phyloP scores from a whole-genome alignment of 768 basidiomycete genomes.

The Sistotremastrum suecicum region DNA sequence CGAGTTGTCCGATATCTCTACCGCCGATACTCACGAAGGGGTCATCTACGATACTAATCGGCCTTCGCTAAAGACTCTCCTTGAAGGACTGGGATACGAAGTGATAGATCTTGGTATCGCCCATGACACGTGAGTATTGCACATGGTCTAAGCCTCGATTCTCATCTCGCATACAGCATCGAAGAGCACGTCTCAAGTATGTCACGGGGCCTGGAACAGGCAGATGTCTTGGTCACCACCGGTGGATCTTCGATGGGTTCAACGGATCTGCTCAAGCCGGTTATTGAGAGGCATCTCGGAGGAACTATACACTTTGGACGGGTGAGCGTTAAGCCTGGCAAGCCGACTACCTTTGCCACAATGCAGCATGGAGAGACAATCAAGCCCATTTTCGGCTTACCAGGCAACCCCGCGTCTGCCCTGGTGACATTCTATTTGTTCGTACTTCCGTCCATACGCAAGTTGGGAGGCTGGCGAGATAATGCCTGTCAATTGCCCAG shows the following conservation, averaged over 20 bases:
- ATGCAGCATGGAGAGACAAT: slow-evolving; percentile 27
- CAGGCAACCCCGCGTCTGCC: slow-evolving; percentile 82
- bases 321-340: slow-evolving; percentile 69
- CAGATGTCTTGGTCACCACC: slow-evolving; percentile 72
- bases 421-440: slow-evolving; percentile 78
- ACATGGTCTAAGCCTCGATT: neutral
- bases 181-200: slow-evolving; percentile 45
- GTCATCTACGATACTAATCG: slow-evolving; percentile 81
- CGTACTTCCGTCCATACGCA: slow-evolving; percentile 66
- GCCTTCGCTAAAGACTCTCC: slow-evolving; percentile 56
- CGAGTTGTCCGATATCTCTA: slow-evolving; percentile 46
- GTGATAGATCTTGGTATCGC: slow-evolving; percentile 76
- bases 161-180: slow-evolving; percentile 24
- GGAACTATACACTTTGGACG: slow-evolving; percentile 80
- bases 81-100: slow-evolving; percentile 61
- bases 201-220: slow-evolving; percentile 36
- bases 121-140: slow-evolving; percentile 42
- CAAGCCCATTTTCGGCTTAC: slow-evolving; percentile 71
- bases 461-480: slow-evolving; percentile 52
- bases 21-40: slow-evolving; percentile 18
- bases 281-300: slow-evolving; percentile 64
- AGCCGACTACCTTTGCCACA: slow-evolving; percentile 83
- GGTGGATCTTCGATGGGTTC: slow-evolving; percentile 91
- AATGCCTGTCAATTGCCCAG: slow-evolving; percentile 42
- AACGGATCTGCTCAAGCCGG: slow-evolving; percentile 74